A percentile compares a stretch with the other conserved stretches of the same genome.
phyloP scores from a whole-genome alignment of 331 rosid species.

The Cydonia oblonga region DNA sequence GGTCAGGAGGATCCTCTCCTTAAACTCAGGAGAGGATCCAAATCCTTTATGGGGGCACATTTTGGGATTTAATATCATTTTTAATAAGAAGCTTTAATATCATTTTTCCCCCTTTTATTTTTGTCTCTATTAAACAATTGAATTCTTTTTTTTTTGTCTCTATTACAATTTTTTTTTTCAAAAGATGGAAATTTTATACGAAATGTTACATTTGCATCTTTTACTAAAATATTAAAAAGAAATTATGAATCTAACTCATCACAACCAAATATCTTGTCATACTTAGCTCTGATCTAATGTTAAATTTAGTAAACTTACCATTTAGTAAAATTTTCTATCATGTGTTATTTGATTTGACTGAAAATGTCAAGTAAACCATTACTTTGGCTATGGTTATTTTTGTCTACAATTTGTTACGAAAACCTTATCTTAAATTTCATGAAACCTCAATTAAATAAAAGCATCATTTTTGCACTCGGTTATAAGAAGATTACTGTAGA shows the following conservation, averaged over 20 bases:
- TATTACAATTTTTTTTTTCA: too few relatives aligned
- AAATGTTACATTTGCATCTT: too few relatives aligned
- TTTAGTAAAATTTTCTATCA: background rate
- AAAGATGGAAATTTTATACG: too few relatives aligned
- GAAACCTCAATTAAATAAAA: background rate
- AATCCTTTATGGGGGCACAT: background rate
- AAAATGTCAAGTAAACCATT: background rate
- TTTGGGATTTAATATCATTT: background rate
- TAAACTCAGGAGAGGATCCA: too few relatives aligned
- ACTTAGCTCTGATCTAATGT: too few relatives aligned
- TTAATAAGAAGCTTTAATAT: background rate
- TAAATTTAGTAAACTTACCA: too few relatives aligned
- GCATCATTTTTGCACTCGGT: background rate
- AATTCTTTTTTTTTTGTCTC: too few relatives aligned
- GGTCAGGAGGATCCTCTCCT: too few relatives aligned
- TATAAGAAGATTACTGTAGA: too few relatives aligned
- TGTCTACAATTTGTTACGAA: background rate
- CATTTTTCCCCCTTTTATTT: too few relatives aligned
- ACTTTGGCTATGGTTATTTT: background rate
- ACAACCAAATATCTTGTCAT: fast-evolving
- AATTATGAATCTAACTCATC: too few relatives aligned
- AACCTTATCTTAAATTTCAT: background rate
- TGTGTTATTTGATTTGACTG: background rate
- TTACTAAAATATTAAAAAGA: too few relatives aligned
- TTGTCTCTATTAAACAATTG: background rate